Base-by-base conservation (phyloP, 2,329 filamentous ascomycete species). In the Trichocomaceae sp. region DNA sequence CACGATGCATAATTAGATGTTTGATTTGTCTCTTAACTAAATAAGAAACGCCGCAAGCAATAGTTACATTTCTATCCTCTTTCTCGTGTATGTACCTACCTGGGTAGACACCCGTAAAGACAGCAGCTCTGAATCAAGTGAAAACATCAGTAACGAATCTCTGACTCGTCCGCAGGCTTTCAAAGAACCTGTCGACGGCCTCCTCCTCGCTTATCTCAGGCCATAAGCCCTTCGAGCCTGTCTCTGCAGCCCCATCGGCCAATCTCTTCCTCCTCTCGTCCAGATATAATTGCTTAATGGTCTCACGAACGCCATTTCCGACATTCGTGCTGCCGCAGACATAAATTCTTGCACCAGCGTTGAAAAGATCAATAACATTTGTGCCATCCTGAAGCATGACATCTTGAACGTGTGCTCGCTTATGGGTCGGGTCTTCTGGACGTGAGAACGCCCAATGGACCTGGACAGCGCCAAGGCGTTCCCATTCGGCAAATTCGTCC, bases 71-170 rank as follows among this genome's bases (percentile, higher is more conserved):
- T 33, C 3, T 33, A 33, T 33, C 10, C 29, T 12, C 7, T 33
- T 12, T 33, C 29, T 10, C 10, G 10, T 15, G 2, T 15, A 8
- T 35, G 31, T 13, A 35, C 2, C 2, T 35, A 35, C 8, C 23
- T 26, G 23, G 26, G 26, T 35, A 35, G 15, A 35, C 12, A 35
- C n/a, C n/a, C n/a, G n/a, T n/a, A n/a, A n/a, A n/a, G n/a, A n/a
- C 31, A 35, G 31, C 13, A 35, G 31, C 31, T 15, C 31, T 23
- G 68, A 33, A 39, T 50, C 47, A 50, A 41, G 66, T 63, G 72
- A 84, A 85, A 13, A 85, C 81, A 69, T 85, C 82, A 2, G 77
- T 80, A 15, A 79, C 78, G 60, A 80, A 84, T 23, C 82, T 69
- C 66, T 79, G 77, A 54, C 83, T 83, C 9, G 66, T 62, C 54